Percentiles rank a stretch among this genome's conserved stretches.
These are phyloP conservation scores for Sporobolomyces phaffii DNA, from an alignment of 768 basidiomycete species.

Conservation along the genomic window DNA sequence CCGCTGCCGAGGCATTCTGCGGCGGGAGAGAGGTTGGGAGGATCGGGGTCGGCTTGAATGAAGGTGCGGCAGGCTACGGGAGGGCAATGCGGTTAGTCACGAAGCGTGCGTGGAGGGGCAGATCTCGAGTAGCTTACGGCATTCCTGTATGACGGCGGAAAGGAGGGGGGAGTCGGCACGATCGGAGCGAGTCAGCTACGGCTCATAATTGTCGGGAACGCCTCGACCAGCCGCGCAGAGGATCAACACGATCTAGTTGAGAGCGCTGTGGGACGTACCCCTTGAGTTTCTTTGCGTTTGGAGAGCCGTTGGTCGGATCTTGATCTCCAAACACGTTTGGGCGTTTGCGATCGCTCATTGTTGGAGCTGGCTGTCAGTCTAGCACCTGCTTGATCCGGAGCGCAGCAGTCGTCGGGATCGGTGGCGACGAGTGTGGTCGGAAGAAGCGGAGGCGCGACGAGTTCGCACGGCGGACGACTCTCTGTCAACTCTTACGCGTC, in stretches of 20 bases:
- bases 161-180: not conserved
- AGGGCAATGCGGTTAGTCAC: not conserved
- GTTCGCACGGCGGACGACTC: no score
- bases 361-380: no score
- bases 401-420: no score
- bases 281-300: conserved; percentile 29
- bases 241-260: no score
- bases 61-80: conserved; percentile 17
- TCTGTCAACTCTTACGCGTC: no score
- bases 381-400: not conserved
- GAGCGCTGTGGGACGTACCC: conserved; percentile 28
- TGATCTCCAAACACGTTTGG: conserved; percentile 32
- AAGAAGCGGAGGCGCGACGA: not conserved
- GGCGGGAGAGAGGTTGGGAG: conserved; percentile 10
- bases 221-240: no score
- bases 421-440: not conserved
- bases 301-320: not conserved
- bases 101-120: no score
- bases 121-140: conserved; percentile 8
- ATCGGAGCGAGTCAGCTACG: not conserved
- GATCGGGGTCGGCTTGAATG: conserved; percentile 20
- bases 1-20: conserved; percentile 57
- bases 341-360: conserved; percentile 30
- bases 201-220: no score
- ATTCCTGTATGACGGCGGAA: conserved; percentile 1